Percentiles rank a stretch among this genome's conserved stretches.
These are phyloP conservation scores for Rosa multiflora DNA, from an alignment of 306 rosid genomes.

Conservation along the genomic window DNA sequence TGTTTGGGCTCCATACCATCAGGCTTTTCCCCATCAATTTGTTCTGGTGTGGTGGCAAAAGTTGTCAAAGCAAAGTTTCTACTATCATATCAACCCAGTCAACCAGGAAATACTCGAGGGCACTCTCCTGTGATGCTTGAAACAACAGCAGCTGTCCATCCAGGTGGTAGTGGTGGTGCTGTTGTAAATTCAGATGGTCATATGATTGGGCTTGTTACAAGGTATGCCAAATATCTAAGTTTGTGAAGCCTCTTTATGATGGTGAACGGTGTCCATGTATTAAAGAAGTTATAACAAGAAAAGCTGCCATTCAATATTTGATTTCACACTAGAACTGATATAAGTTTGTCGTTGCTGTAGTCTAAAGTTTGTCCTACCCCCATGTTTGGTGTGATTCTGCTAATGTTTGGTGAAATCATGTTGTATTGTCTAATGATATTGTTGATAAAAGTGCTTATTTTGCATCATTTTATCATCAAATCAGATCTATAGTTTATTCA, in stretches of 20 bases:
- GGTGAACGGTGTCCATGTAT: slow-evolving; percentile 4
- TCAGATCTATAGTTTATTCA: neutral
- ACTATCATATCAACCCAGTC: slow-evolving; percentile 44
- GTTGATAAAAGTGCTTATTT: neutral
- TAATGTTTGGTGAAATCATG: neutral
- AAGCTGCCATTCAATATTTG: slow-evolving; percentile 10
- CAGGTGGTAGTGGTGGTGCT: slow-evolving; percentile 98
- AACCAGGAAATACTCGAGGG: slow-evolving; percentile 35
- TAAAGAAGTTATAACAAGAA: neutral
- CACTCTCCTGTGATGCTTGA: slow-evolving; percentile 79
- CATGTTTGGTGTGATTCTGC: neutral
- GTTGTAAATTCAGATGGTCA: slow-evolving; percentile 78
- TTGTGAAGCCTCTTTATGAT: slow-evolving; percentile 7
- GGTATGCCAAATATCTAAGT: slow-evolving; percentile 43
- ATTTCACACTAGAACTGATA: slow-evolving; percentile 11
- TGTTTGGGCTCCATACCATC: slow-evolving; percentile 16
- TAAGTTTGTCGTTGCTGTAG: neutral
- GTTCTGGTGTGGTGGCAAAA: slow-evolving; percentile 86
- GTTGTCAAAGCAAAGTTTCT: slow-evolving; percentile 68
- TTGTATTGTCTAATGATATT: neutral
- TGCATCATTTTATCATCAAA: neutral
- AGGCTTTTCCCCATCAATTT: slow-evolving; percentile 82
- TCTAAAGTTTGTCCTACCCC: neutral
- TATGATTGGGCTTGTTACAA: slow-evolving; percentile 94
- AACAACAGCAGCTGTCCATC: slow-evolving; percentile 95